Conservation (phyloP, 2,329 filamentous ascomycete genomes). For the Sarocladium oryzae region DNA sequence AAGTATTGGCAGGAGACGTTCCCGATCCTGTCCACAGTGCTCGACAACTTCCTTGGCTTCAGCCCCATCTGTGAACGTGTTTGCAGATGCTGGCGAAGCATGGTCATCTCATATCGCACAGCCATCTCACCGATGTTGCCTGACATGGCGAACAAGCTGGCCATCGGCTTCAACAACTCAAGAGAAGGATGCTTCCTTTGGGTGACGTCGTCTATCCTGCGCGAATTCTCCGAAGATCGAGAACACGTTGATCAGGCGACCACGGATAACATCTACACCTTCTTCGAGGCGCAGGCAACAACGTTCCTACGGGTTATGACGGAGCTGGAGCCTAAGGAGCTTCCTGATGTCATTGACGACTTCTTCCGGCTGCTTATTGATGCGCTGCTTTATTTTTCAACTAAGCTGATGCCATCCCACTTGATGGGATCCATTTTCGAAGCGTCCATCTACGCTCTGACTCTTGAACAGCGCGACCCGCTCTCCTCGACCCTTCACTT, state of each 20-base stretch:
- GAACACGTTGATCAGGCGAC: conserved; percentile 79
- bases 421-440: conserved; percentile 80
- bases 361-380: conserved; percentile 93
- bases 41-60: conserved; percentile 81
- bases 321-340: conserved; percentile 65
- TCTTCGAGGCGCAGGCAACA: conserved; percentile 89
- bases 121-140: conserved; percentile 81
- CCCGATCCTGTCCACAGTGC: conserved; percentile 75
- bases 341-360: conserved; percentile 85
- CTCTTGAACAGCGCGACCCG: conserved; percentile 85
- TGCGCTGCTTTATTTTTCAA: conserved; percentile 86
- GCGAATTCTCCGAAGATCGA: conserved; percentile 88
- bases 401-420: conserved; percentile 71
- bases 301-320: conserved; percentile 86
- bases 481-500: conserved; percentile 90
- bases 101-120: conserved; percentile 92
- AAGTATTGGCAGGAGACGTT: conserved; percentile 96
- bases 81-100: conserved; percentile 92
- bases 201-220: conserved; percentile 90
- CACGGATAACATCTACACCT: conserved; percentile 81
- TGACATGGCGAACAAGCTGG: conserved; percentile 80
- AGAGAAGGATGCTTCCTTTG: conserved; percentile 97
- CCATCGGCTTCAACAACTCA: conserved; percentile 75
- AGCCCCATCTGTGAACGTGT: conserved; percentile 87
- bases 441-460: conserved; percentile 78